These are phyloP conservation scores for Arthrobotrys sinensis DNA, from an alignment of 2,329 filamentous ascomycete genomes.

Conservation along the genomic window DNA sequence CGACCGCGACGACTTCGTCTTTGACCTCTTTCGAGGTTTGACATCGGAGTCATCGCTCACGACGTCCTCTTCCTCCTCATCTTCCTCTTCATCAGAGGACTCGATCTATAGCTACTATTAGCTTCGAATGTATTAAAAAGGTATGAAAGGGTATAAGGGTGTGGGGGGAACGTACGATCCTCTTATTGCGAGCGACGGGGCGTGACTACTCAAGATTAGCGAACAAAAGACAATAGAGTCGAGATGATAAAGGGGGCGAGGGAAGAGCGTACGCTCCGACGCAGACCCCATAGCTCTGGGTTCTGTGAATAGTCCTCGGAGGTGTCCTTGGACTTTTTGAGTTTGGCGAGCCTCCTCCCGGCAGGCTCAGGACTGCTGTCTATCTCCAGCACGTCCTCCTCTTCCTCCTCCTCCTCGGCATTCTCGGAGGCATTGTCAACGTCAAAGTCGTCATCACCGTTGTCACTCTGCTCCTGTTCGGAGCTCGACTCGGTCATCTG, in stretches of 20 bases:
- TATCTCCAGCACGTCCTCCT: slow-evolving; percentile 80
- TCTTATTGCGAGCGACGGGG: slow-evolving; percentile 69
- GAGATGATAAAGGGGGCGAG: neutral
- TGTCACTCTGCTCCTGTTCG: slow-evolving; percentile 76
- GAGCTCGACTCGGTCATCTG: slow-evolving; percentile 59
- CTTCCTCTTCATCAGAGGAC: slow-evolving; percentile 62
- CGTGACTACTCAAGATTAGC: slow-evolving; percentile 68
- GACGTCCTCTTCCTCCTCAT: slow-evolving; percentile 45
- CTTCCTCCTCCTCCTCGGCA: slow-evolving; percentile 85
- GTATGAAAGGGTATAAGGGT: slow-evolving; percentile 30
- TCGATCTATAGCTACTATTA: slow-evolving; percentile 53
- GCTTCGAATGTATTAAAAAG: slow-evolving; percentile 19
- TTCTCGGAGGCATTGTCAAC: slow-evolving; percentile 76
- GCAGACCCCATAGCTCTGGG: slow-evolving; percentile 92
- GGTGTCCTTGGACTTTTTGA: slow-evolving; percentile 53
- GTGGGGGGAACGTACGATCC: slow-evolving; percentile 59
- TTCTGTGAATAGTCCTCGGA: slow-evolving; percentile 70
- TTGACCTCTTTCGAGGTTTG: slow-evolving; percentile 49
- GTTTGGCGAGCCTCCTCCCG: slow-evolving; percentile 44
- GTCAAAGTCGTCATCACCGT: slow-evolving; percentile 78
- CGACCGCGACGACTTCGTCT: slow-evolving; percentile 28
- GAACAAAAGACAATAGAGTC: slow-evolving; percentile 17
- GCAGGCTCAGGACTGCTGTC: slow-evolving; percentile 57
- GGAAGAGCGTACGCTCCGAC: slow-evolving; percentile 82
- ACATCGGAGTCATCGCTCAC: slow-evolving; percentile 48